These are phyloP conservation scores for Penicillium olsonii DNA, from an alignment of 2,329 filamentous ascomycete genomes.

Conservation along the genomic window DNA sequence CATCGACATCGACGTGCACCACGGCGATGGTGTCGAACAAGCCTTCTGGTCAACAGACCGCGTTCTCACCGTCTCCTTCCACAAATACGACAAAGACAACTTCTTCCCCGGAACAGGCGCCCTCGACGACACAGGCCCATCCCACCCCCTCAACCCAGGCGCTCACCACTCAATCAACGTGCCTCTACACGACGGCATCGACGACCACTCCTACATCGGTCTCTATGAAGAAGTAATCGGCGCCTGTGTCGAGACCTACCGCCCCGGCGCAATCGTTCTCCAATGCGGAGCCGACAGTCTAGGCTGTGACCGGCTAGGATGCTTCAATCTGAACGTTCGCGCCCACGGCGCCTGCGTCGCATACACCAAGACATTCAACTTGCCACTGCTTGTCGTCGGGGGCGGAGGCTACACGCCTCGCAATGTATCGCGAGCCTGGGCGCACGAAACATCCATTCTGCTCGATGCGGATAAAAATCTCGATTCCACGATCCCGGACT, in stretches of 20 bases:
- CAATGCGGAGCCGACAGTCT: constrained; percentile 96
- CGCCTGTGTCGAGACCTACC: constrained; percentile 76
- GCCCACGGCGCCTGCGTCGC: constrained; percentile 90
- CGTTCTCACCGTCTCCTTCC: constrained; percentile 91
- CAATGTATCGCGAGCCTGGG: constrained; percentile 96
- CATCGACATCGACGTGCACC: constrained; percentile 91
- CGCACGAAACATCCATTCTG: constrained; percentile 91
- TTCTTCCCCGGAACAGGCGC: constrained; percentile 94
- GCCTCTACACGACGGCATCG: constrained; percentile 85
- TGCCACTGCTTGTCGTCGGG: constrained; percentile 87
- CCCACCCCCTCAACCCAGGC: constrained; percentile 79
- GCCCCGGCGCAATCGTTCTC: constrained; percentile 86
- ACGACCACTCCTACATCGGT: constrained; percentile 81
- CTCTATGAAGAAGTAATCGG: constrained; percentile 83
- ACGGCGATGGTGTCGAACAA: constrained; percentile 87
- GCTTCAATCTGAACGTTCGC: constrained; percentile 95
- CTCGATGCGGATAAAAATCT: constrained; percentile 73
- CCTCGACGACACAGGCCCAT: constrained; percentile 80
- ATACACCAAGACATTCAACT: constrained; percentile 76
- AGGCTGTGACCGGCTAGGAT: constrained; percentile 86
- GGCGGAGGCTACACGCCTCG: constrained; percentile 95
- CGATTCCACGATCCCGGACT: constrained; percentile 70
- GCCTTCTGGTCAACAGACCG: constrained; percentile 87
- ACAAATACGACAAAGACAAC: constrained; percentile 83
- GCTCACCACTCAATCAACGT: constrained; percentile 90